Percentiles rank a stretch among this genome's conserved stretches.
Conservation (phyloP, 2,329 filamentous ascomycete genomes). For the Xylariaceae sp. region DNA sequence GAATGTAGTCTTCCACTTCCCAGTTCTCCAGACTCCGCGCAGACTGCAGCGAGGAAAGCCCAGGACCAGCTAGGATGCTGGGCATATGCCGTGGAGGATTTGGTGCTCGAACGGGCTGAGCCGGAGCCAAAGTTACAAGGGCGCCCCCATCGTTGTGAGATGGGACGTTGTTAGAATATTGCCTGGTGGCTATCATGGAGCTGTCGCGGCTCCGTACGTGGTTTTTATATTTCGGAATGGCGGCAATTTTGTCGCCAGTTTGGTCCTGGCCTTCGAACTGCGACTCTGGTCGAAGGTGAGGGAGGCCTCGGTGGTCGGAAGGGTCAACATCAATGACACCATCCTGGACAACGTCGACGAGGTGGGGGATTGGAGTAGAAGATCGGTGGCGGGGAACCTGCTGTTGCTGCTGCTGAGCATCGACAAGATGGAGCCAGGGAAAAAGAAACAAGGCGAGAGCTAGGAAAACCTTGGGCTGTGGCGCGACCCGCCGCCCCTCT, state of each 20-base stretch:
- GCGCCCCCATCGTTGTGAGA: constrained; percentile 75
- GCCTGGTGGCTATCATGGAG: constrained; percentile 21
- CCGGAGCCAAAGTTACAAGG: constrained; percentile 97
- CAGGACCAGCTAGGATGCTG: constrained; percentile 50
- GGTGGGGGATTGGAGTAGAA: constrained; percentile 24
- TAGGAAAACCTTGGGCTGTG: constrained; percentile 37
- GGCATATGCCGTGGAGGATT: constrained; percentile 61
- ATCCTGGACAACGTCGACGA: constrained; percentile 25
- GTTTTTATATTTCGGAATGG: constrained; percentile 22
- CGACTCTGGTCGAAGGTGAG: constrained; percentile 21
- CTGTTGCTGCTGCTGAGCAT: constrained; percentile 54
- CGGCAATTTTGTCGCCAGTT: constrained; percentile 24
- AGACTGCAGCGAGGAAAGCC: constrained; percentile 76
- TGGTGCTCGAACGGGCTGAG: constrained; percentile 91
- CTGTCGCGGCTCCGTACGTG: constrained; percentile 19
- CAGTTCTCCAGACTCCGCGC: constrained; percentile 98
- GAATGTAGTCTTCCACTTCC: constrained; percentile 99
- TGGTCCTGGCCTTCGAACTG: constrained; percentile 21
- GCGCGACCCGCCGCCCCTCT: constrained; percentile 44
- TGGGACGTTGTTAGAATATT: constrained; percentile 18
- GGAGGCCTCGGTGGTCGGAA: constrained; percentile 19
- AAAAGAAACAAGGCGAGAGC: constrained; percentile 48
- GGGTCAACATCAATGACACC: constrained; percentile 21
- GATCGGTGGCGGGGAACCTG: constrained; percentile 25
- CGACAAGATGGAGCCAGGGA: constrained; percentile 43